A percentile compares a stretch with the other conserved stretches of the same genome.
phyloP scores from a whole-genome alignment of 331 rosid genomes.

The Saraca asoca region DNA sequence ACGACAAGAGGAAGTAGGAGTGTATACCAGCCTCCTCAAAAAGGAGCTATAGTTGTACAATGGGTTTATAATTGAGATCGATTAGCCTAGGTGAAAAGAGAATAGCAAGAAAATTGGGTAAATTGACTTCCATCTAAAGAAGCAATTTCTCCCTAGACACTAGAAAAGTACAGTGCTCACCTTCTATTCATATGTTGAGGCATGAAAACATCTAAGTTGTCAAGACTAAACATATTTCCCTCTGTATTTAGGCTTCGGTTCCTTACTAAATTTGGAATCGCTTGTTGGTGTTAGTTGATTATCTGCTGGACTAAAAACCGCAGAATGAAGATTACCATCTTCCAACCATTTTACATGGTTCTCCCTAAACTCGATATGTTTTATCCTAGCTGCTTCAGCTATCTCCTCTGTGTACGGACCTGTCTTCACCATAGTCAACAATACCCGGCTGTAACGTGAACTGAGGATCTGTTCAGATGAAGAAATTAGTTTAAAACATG shows the following conservation, averaged over 20 bases:
- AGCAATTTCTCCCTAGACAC: slow-evolving; percentile 8
- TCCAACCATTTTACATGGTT: slow-evolving; percentile 91
- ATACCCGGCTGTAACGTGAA: slow-evolving; percentile 81
- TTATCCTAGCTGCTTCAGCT: slow-evolving; percentile 64
- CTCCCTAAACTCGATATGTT: slow-evolving; percentile 75
- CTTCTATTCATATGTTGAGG: slow-evolving; percentile 13
- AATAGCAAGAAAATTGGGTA: not conserved
- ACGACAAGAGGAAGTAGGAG: no score
- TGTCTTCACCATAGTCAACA: slow-evolving; percentile 80
- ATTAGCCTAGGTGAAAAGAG: not conserved
- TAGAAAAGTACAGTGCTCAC: slow-evolving; percentile 21
- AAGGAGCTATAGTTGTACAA: not conserved
- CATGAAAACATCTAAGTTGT: slow-evolving; percentile 5
- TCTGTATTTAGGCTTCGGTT: slow-evolving; percentile 78
- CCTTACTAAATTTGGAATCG: slow-evolving; percentile 55
- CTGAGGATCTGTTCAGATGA: slow-evolving; percentile 88
- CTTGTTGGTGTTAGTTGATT: slow-evolving; percentile 36
- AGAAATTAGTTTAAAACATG: slow-evolving; percentile 66
- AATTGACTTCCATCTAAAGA: slow-evolving; percentile 20
- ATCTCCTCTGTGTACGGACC: slow-evolving; percentile 73
- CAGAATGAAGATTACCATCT: slow-evolving; percentile 98
- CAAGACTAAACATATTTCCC: slow-evolving; percentile 78
- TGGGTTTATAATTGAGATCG: not conserved
- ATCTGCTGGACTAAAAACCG: slow-evolving; percentile 70
- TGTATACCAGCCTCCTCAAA: not conserved